Evolutionary conservation across 169 alveolate genomes (phyloP).

Genomic region (Eimeria mitis): DNA sequence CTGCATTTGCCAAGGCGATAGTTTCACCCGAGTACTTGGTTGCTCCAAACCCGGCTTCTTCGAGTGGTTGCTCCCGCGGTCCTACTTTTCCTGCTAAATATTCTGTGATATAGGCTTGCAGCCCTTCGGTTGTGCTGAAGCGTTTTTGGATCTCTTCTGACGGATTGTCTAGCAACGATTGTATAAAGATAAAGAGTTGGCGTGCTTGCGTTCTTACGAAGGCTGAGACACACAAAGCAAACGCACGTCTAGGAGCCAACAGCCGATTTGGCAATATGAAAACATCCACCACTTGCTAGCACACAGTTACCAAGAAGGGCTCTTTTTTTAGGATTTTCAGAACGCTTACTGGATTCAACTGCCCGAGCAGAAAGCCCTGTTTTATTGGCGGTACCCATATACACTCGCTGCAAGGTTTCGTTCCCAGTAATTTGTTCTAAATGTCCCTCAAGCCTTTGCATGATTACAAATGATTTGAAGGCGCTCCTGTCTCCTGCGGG

Average conservation of each 20-base stretch:
- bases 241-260: neutral
- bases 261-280: neutral
- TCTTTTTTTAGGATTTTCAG: neutral
- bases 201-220: conserved; percentile 31
- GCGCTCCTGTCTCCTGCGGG: conserved; percentile 32
- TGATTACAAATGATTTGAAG: conserved; percentile 23
- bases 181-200: conserved; percentile 12
- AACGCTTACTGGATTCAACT: conserved; percentile 46
- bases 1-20: conserved; percentile 37
- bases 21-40: conserved; percentile 18
- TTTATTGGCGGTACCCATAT: conserved; percentile 25
- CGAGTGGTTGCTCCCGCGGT: neutral
- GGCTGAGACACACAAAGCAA: conserved; percentile 1
- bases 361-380: conserved; percentile 62
- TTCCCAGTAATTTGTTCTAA: neutral
- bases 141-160: neutral
- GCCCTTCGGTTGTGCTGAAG: conserved; percentile 15
- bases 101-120: neutral
- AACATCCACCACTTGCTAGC: neutral
- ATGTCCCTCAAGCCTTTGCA: conserved; percentile 38
- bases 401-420: conserved; percentile 28
- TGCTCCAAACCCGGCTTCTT: neutral
- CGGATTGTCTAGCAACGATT: conserved; percentile 22
- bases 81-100: conserved; percentile 2
- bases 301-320: neutral